These are phyloP conservation scores for Phylloporus sp. DNA, from an alignment of 768 basidiomycete genomes.

Conservation along the genomic window DNA sequence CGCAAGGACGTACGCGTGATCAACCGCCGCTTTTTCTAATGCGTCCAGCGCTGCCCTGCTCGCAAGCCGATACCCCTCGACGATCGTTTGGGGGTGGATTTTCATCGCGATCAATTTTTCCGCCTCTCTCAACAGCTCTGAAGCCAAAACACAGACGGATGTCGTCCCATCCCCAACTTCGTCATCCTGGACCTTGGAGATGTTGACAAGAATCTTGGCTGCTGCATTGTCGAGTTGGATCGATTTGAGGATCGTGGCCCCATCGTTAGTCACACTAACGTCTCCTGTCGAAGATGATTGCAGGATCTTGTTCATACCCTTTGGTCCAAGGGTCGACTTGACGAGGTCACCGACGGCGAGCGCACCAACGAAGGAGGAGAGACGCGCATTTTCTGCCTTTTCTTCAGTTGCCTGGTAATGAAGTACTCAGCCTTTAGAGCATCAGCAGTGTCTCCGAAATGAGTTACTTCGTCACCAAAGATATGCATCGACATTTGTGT, in stretches of 20 bases:
- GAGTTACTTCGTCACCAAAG: constrained; percentile 56
- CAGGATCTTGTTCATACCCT: constrained; percentile 99
- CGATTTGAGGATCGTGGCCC: constrained; percentile 95
- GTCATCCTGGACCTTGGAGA: constrained; percentile 99
- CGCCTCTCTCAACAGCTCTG: constrained; percentile 90
- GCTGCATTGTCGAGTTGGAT: constrained; percentile 98
- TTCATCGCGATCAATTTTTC: constrained; percentile 89
- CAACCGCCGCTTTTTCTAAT: constrained; percentile 75
- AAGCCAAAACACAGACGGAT: constrained; percentile 85
- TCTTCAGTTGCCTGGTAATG: constrained; percentile 75
- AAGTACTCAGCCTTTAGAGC: constrained; percentile 4
- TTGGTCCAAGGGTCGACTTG: constrained; percentile 96
- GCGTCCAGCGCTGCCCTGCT: constrained; percentile 80
- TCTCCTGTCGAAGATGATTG: constrained; percentile 87
- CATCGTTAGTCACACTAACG: constrained; percentile 97
- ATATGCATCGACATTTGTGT: constrained; percentile 63
- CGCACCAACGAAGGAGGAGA: constrained; percentile 96
- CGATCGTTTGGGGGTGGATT: constrained; percentile 97
- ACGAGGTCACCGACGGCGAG: constrained; percentile 97
- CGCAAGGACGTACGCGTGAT: constrained; percentile 67
- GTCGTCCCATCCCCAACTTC: constrained; percentile 98
- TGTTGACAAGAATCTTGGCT: constrained; percentile 98
- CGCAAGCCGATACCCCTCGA: constrained; percentile 95
- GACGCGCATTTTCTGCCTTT: constrained; percentile 95
- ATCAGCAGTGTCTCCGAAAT: background rate